Evolutionary conservation across 345 rosid species (phyloP), one percentile per base, ranked within the genome.

Genomic region (Euphorbia peplus): DNA sequence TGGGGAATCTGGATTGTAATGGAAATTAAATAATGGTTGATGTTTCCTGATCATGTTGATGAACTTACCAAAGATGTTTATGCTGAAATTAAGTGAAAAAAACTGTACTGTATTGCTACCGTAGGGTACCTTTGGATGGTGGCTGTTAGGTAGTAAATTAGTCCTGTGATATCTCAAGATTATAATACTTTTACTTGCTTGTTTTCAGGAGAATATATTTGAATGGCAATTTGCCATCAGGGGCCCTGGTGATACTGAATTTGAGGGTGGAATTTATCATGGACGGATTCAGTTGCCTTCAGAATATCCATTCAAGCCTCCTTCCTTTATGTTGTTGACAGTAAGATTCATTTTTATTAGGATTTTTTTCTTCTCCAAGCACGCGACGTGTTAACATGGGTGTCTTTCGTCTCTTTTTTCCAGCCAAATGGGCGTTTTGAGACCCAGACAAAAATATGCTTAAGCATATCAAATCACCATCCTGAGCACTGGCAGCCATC

Each of bases 401-500:
- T 57, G n/a, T n/a, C n/a, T n/a, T 29, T 18, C 37, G 59, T 28
- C 28, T 12, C n/a, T 30, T 46, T 28, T n/a, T 69, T 75, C 50
- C 85, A 93, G 97, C 96, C 97, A 18, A 93, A 91, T 73, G 97
- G 98, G 41, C 96, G 97, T 57, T 93, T 90, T 63, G 97, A 90
- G 67, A 90, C 92, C 57, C 95, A 90, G 74, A 93, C 98, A 4
- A 93, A 90, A 82, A 89, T 93, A 73, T 93, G 98, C 83, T 75
- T 93, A 68, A 93, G 98, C 83, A 93, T 93, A 71, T 93, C 98
- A 1, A 91, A 89, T 83, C 91, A 93, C 75, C 98, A 93, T 80
- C 98, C 98, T 0, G 97, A 93, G 86, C 98, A 93, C 63, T 93
- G 98, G 97, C 98, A 89, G 81, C 98, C 98, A 53, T 93, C 98